A percentile compares a stretch with the other conserved stretches of the same genome.
Conservation (phyloP, 805 yeast genomes). For the Grigorovia yakushimaensis region DNA sequence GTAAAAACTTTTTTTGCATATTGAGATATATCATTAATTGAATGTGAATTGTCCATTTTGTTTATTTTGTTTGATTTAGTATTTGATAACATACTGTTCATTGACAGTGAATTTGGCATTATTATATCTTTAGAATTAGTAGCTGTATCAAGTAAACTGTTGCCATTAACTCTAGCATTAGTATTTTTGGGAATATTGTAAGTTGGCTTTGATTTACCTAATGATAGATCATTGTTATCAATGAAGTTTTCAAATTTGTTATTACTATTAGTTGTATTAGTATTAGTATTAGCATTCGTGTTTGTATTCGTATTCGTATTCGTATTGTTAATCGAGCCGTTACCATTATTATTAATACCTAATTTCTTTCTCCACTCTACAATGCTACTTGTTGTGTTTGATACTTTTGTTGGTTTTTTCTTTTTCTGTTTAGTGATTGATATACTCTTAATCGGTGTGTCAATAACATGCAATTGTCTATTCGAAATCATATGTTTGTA, state of each 20-base stretch:
- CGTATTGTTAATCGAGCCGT: not conserved
- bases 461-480: constrained; percentile 23
- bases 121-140: no score
- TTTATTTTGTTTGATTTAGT: not conserved
- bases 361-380: constrained; percentile 30
- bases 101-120: not conserved
- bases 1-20: not conserved
- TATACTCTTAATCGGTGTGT: constrained; percentile 20
- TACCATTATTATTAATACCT: constrained; percentile 15
- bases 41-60: not conserved
- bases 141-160: no score
- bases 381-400: constrained; percentile 27
- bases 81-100: not conserved
- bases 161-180: no score
- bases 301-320: not conserved
- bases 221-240: not conserved
- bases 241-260: not conserved
- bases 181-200: not conserved
- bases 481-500: constrained; percentile 13
- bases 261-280: not conserved
- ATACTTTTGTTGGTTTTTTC: constrained; percentile 22
- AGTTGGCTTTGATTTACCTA: not conserved
- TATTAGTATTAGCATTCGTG: not conserved
- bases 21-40: not conserved
- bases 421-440: constrained; percentile 23